A percentile compares a stretch with the other conserved stretches of the same genome.
phyloP scores from a whole-genome alignment of 2,329 filamentous ascomycete genomes.

The Penicillium capsulatum region DNA sequence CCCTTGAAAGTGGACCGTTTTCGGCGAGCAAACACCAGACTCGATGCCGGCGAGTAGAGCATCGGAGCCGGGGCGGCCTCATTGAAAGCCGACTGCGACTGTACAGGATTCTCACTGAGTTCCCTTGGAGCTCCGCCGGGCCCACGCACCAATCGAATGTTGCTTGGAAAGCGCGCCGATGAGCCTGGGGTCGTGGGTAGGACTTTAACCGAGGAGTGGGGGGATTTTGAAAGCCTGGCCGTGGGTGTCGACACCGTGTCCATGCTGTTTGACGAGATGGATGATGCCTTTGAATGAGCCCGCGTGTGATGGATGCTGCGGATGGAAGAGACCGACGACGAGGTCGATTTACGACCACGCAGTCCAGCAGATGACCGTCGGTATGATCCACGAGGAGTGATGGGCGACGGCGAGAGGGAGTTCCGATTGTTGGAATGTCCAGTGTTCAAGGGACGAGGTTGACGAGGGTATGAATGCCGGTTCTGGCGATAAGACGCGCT shows the following conservation, averaged over 20 bases:
- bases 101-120: slow-evolving; percentile 20
- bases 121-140: slow-evolving; percentile 27
- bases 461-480: slow-evolving; percentile 40
- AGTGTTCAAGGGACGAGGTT: slow-evolving; percentile 35
- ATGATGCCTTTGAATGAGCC: slow-evolving; percentile 89
- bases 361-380: slow-evolving; percentile 78
- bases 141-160: slow-evolving; percentile 74
- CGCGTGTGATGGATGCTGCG: slow-evolving; percentile 86
- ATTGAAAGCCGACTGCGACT: slow-evolving; percentile 35
- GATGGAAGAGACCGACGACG: slow-evolving; percentile 88
- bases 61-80: slow-evolving; percentile 36
- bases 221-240: slow-evolving; percentile 64
- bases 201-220: slow-evolving; percentile 91
- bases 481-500: slow-evolving; percentile 42
- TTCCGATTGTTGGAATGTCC: slow-evolving; percentile 52
- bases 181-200: slow-evolving; percentile 79
- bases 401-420: slow-evolving; percentile 77
- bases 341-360: slow-evolving; percentile 89
- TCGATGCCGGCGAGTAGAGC: slow-evolving; percentile 40
- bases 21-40: slow-evolving; percentile 45
- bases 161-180: slow-evolving; percentile 71
- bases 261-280: slow-evolving; percentile 76
- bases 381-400: slow-evolving; percentile 83
- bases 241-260: slow-evolving; percentile 66
- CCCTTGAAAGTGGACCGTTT: slow-evolving; percentile 46